A percentile compares a stretch with the other conserved stretches of the same genome.
phyloP scores from a whole-genome alignment of 2,329 filamentous ascomycete genomes.

The Mariannaea elegans region DNA sequence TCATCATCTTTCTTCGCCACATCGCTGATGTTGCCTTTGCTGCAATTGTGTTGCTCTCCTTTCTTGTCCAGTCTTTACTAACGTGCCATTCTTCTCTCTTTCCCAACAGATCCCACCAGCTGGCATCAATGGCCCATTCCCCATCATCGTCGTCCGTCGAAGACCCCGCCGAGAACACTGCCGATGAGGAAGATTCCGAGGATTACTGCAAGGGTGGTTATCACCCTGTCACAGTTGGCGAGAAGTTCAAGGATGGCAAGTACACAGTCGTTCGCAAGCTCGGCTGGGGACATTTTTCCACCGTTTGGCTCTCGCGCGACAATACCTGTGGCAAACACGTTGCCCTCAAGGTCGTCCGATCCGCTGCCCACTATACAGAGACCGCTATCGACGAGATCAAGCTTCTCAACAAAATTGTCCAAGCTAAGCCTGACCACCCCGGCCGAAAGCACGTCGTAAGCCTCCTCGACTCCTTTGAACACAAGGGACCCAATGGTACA shows the following conservation, averaged over 20 bases:
- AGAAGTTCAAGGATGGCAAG: conserved; percentile 96
- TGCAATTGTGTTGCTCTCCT: background rate
- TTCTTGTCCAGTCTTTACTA: conserved; percentile 22
- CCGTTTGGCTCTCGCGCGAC: conserved; percentile 86
- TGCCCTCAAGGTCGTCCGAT: conserved; percentile 96
- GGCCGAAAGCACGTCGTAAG: conserved; percentile 96
- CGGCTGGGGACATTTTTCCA: conserved; percentile 99
- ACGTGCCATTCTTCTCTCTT: conserved; percentile 22
- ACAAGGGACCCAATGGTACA: conserved; percentile 94
- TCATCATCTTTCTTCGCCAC: background rate
- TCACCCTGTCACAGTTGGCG: conserved; percentile 92
- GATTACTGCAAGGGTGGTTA: conserved; percentile 99
- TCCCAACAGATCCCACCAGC: conserved; percentile 60
- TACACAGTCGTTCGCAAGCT: conserved; percentile 97
- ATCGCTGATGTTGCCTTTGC: background rate
- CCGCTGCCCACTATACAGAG: conserved; percentile 97
- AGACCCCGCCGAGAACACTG: conserved; percentile 88
- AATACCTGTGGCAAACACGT: conserved; percentile 92
- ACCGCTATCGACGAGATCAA: conserved; percentile 99
- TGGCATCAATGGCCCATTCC: conserved; percentile 72
- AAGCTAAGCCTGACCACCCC: conserved; percentile 93
- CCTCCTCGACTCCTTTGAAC: conserved; percentile 94
- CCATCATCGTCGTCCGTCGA: conserved; percentile 83
- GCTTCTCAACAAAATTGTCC: conserved; percentile 94
- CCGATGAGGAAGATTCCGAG: conserved; percentile 98